These are phyloP conservation scores for Pseudozyma sp. DNA, from an alignment of 1,284 basidiomycete species.

Conservation along the genomic window DNA sequence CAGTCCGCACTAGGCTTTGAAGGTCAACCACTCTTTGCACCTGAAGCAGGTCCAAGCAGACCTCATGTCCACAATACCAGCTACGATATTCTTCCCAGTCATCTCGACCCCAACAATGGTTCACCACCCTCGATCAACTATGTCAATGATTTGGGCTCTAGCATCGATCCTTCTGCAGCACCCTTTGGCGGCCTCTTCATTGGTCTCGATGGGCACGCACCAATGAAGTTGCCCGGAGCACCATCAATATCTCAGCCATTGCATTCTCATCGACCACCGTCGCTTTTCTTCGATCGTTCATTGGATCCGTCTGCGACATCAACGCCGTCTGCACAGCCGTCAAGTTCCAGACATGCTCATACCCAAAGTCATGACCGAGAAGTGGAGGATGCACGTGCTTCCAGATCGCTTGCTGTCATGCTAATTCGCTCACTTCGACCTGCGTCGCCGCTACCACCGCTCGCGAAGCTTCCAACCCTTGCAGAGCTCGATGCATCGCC, in stretches of 20 bases:
- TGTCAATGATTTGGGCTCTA: slow-evolving; percentile 33
- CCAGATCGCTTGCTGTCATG: slow-evolving; percentile 33
- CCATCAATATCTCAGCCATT: slow-evolving; percentile 5
- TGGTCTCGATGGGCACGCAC: slow-evolving; percentile 39
- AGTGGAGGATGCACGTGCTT: slow-evolving; percentile 42
- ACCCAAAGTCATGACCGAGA: slow-evolving; percentile 17
- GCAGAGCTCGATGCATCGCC: slow-evolving; percentile 14
- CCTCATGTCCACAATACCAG: slow-evolving; percentile 4
- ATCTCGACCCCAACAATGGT: slow-evolving; percentile 31
- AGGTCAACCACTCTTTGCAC: slow-evolving; percentile 32
- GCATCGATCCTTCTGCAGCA: slow-evolving; percentile 3
- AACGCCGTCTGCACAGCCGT: not conserved
- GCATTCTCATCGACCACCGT: slow-evolving; percentile 13
- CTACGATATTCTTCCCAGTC: slow-evolving; percentile 23
- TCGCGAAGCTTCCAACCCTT: slow-evolving; percentile 26
- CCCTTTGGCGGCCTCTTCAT: slow-evolving; percentile 48
- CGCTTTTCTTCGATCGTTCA: slow-evolving; percentile 26
- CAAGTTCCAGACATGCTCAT: slow-evolving; percentile 2
- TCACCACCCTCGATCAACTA: slow-evolving; percentile 51
- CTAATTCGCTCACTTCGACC: slow-evolving; percentile 46
- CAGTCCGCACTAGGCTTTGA: slow-evolving; percentile 48
- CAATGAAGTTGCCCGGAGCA: slow-evolving; percentile 8
- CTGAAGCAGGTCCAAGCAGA: slow-evolving; percentile 15
- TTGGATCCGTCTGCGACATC: not conserved
- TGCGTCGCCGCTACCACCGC: slow-evolving; percentile 32